Conservation (phyloP, 371 early-diverging fungal genomes). For the Mucor indicus region DNA sequence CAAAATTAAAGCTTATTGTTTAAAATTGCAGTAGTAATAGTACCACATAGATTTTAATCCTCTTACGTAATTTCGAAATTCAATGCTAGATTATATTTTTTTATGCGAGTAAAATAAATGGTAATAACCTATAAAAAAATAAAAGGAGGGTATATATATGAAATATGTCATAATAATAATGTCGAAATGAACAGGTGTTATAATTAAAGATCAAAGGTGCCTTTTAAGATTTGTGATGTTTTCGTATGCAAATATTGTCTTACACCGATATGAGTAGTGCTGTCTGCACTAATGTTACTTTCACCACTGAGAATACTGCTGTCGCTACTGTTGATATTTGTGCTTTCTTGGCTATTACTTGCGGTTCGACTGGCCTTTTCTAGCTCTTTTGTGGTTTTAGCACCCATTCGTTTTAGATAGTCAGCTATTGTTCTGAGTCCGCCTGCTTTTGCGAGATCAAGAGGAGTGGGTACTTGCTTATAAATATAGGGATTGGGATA, state of each 20-base stretch:
- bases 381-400: slow-evolving; percentile 42
- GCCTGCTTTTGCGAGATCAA: slow-evolving; percentile 36
- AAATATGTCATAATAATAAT: not conserved
- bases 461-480: slow-evolving; percentile 35
- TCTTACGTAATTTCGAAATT: too few relatives aligned
- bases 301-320: slow-evolving; percentile 14
- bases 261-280: slow-evolving; percentile 3
- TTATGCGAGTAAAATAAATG: too few relatives aligned
- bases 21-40: too few relatives aligned
- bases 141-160: not conserved
- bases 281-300: slow-evolving; percentile 7
- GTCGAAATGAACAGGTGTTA: too few relatives aligned
- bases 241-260: slow-evolving; percentile 19
- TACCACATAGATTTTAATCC: too few relatives aligned
- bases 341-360: not conserved
- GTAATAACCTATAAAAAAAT: too few relatives aligned
- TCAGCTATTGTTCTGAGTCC: slow-evolving; percentile 26
- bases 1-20: too few relatives aligned
- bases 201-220: slow-evolving; percentile 11
- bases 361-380: slow-evolving; percentile 13
- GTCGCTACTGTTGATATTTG: slow-evolving; percentile 3
- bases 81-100: too few relatives aligned
- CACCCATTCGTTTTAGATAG: slow-evolving; percentile 26
- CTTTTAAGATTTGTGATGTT: slow-evolving; percentile 18
- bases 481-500: slow-evolving; percentile 36